phyloP scores from a whole-genome alignment of 2,329 filamentous ascomycete genomes.

The Lasiodiplodia sp. region DNA sequence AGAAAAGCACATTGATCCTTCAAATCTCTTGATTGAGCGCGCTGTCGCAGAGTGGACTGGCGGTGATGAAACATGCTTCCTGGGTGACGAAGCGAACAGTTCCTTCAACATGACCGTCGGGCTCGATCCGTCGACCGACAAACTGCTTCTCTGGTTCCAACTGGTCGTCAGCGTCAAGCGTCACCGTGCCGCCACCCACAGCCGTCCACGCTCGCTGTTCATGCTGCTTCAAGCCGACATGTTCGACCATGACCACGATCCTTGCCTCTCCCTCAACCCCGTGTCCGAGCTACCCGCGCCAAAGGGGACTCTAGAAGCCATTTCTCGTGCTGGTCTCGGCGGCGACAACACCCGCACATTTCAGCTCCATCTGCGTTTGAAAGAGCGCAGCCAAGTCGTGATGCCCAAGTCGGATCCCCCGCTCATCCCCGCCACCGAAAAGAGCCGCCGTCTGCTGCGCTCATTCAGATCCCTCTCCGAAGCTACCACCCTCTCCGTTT shows the following conservation, averaged over 20 bases:
- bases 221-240: neutral
- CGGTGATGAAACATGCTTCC: neutral
- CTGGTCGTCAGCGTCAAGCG: constrained; percentile 8
- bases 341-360: neutral
- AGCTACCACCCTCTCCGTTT: neutral
- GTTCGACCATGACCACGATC: neutral
- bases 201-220: neutral
- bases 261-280: neutral
- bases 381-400: neutral
- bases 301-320: neutral
- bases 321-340: neutral
- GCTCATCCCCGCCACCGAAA: neutral
- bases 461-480: constrained; percentile 5
- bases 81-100: neutral
- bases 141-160: constrained; percentile 15
- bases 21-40: constrained; percentile 2
- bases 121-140: neutral
- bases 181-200: neutral
- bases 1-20: neutral
- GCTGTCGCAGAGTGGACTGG: constrained; percentile 3
- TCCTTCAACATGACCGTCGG: constrained; percentile 6
- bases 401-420: constrained; percentile 9
- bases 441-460: neutral
- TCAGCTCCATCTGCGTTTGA: neutral
- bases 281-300: neutral